Conservation (phyloP, 805 yeast species). For the Wickerhamiella bombiphila region DNA sequence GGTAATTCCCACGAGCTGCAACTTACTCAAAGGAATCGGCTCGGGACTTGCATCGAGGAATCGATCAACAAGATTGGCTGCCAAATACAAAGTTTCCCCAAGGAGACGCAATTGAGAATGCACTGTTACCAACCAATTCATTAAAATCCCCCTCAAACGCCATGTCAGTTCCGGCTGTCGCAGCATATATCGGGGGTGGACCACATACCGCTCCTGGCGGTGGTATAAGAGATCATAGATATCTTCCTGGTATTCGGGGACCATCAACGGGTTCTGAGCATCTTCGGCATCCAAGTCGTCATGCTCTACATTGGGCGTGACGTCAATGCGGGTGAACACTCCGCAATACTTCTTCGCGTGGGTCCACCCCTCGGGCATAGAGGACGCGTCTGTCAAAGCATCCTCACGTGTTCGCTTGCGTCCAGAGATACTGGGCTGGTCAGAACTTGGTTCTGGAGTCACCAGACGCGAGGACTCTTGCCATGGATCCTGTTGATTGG, state of each 20-base stretch:
- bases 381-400: too few species aligned
- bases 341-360: too few species aligned
- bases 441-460: too few species aligned
- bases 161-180: slow-evolving; percentile 60
- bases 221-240: slow-evolving; percentile 68
- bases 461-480: too few species aligned
- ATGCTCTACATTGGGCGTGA: slow-evolving; percentile 7
- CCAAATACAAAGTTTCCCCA: slow-evolving; percentile 74
- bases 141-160: slow-evolving; percentile 67
- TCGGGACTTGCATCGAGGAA: slow-evolving; percentile 65
- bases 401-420: too few species aligned
- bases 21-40: slow-evolving; percentile 55
- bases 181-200: slow-evolving; percentile 39
- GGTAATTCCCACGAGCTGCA: slow-evolving; percentile 78
- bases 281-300: slow-evolving; percentile 26
- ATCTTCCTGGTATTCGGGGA: slow-evolving; percentile 77
- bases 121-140: slow-evolving; percentile 91
- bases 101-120: slow-evolving; percentile 68
- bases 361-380: too few species aligned
- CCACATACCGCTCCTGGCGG: slow-evolving; percentile 59
- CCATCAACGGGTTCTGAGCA: slow-evolving; percentile 50
- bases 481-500: too few species aligned
- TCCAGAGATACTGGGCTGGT: too few species aligned
- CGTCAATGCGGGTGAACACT: background rate
- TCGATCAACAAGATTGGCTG: slow-evolving; percentile 77